phyloP scores from a whole-genome alignment of 2,329 filamentous ascomycete species.

The Penicillium aurantiogriseum region DNA sequence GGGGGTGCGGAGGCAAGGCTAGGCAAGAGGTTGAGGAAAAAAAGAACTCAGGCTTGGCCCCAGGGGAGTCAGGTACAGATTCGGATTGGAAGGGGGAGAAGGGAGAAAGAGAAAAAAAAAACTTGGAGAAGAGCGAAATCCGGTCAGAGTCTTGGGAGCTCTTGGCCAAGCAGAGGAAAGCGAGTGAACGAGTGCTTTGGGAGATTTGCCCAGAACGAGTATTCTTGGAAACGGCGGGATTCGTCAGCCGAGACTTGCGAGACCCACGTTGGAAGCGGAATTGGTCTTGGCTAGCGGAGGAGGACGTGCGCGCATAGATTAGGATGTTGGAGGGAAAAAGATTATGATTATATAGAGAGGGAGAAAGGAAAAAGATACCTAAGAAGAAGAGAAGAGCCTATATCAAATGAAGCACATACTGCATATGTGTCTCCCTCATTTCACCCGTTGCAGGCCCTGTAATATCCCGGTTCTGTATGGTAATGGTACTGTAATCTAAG shows the following conservation, averaged over 20 bases:
- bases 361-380: neutral
- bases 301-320: neutral
- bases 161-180: slow-evolving; percentile 19
- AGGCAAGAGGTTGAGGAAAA: neutral
- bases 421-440: neutral
- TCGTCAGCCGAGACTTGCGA: slow-evolving; percentile 27
- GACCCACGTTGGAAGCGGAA: slow-evolving; percentile 26
- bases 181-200: slow-evolving; percentile 13
- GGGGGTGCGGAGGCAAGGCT: neutral
- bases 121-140: slow-evolving; percentile 5
- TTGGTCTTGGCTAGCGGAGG: slow-evolving; percentile 24
- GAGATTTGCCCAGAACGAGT: slow-evolving; percentile 21
- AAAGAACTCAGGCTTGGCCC: slow-evolving; percentile 5
- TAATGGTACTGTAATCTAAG: neutral
- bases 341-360: neutral
- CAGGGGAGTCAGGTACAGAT: neutral
- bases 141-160: slow-evolving; percentile 16
- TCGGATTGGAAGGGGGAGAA: slow-evolving; percentile 1
- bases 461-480: slow-evolving; percentile 6
- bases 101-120: slow-evolving; percentile 9
- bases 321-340: neutral
- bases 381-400: neutral
- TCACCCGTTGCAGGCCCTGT: neutral
- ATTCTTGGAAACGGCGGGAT: slow-evolving; percentile 23
- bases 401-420: neutral